Evolutionary conservation across 768 basidiomycete genomes (phyloP).

Genomic region (Pisolithus albus): DNA sequence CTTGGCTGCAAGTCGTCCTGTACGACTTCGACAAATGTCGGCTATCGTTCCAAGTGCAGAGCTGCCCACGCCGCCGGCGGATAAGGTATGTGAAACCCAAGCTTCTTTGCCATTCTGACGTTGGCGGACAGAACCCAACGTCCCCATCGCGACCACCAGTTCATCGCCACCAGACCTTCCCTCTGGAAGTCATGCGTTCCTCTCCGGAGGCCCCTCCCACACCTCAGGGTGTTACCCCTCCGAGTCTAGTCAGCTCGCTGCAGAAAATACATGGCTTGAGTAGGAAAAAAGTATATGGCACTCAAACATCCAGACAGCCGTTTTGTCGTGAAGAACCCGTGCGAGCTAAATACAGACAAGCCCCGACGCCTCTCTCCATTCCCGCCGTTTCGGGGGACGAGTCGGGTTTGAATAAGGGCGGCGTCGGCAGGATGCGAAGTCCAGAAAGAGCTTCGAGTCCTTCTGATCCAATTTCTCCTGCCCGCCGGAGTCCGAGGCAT

Average conservation of each 20-base stretch:
- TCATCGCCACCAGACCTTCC: constrained; percentile 24
- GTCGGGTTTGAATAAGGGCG: constrained; percentile 12
- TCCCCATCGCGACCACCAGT: constrained; percentile 13
- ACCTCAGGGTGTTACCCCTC: constrained; percentile 25
- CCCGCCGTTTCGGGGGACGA: constrained; percentile 21
- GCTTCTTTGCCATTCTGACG: constrained; percentile 8
- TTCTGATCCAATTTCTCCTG: constrained; percentile 26
- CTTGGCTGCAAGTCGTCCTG: constrained; percentile 34
- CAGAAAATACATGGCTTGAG: constrained; percentile 65
- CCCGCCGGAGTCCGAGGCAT: constrained; percentile 25
- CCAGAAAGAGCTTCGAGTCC: constrained; percentile 13
- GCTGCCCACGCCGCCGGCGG: neutral
- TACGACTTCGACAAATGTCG: constrained; percentile 1
- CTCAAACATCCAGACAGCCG: constrained; percentile 43
- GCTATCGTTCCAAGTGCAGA: constrained; percentile 14
- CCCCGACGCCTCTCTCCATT: constrained; percentile 27
- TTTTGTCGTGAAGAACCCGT: constrained; percentile 50
- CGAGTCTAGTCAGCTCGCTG: constrained; percentile 53
- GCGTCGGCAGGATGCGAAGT: constrained; percentile 20
- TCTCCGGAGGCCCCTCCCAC: constrained; percentile 9
- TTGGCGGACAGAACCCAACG: constrained; percentile 1
- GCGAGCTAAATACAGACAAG: constrained; percentile 27
- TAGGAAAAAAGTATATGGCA: constrained; percentile 60
- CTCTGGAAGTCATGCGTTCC: constrained; percentile 21
- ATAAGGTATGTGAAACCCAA: constrained; percentile 8